phyloP scores from a whole-genome alignment of 208 protist genomes.

The Trypanosoma scelopori region DNA sequence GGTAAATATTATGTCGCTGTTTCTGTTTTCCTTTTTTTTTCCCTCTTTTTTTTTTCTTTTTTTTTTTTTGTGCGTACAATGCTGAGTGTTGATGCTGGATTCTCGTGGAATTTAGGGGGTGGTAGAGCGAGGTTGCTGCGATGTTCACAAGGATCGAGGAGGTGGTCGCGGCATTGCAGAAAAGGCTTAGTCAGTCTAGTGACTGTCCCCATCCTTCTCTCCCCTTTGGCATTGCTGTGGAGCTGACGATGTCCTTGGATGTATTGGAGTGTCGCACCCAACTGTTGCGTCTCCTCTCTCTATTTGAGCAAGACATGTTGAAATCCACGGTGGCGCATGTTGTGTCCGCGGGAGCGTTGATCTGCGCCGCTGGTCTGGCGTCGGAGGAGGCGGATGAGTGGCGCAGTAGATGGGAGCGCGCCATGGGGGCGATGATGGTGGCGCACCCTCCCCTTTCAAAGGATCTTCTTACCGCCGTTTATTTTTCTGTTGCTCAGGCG shows the following conservation, averaged over 20 bases:
- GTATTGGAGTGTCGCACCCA: slow-evolving; percentile 14
- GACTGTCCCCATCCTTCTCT: slow-evolving; percentile 13
- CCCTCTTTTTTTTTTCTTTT: no score
- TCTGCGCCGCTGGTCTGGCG: background rate
- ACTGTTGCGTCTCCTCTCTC: slow-evolving; percentile 20
- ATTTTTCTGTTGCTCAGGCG: slow-evolving; percentile 50
- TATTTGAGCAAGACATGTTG: slow-evolving; percentile 13
- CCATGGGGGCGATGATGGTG: slow-evolving; percentile 38
- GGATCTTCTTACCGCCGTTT: slow-evolving; percentile 33
- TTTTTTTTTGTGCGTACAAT: no score
- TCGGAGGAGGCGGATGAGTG: background rate
- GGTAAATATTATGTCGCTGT: no score
- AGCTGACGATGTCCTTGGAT: slow-evolving; percentile 12
- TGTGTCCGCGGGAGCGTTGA: slow-evolving; percentile 5
- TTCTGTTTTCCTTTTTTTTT: no score
- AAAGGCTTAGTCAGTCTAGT: background rate
- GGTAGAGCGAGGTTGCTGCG: no score
- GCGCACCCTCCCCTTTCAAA: slow-evolving; percentile 45
- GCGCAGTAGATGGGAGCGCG: slow-evolving; percentile 13
- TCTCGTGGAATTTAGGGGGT: background rate
- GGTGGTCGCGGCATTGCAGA: slow-evolving; percentile 22
- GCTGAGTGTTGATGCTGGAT: no score
- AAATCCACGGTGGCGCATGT: slow-evolving; percentile 8
- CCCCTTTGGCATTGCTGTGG: slow-evolving; percentile 23
- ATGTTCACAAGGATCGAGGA: slow-evolving; percentile 14